Conservation (phyloP, 2,329 filamentous ascomycete species). For the Scopulariopsis brevicaulis region DNA sequence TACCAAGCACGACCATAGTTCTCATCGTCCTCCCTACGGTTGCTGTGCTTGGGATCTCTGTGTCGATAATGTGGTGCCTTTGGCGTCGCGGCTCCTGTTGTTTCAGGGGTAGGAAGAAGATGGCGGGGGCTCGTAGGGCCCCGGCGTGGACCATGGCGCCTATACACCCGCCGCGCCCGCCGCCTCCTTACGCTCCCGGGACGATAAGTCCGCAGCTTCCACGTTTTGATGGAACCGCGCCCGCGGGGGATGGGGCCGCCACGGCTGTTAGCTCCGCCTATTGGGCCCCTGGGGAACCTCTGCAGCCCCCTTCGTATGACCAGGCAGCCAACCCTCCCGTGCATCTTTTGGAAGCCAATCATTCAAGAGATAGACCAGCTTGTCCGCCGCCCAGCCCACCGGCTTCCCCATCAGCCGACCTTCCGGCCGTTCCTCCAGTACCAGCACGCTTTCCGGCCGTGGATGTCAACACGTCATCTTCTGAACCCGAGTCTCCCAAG, state of each 20-base stretch:
- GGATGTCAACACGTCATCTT: neutral
- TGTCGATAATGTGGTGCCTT: neutral
- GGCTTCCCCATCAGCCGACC: neutral
- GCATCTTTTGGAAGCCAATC: neutral
- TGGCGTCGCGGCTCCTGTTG: slow-evolving; percentile 1
- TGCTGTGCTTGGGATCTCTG: neutral
- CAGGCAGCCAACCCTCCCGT: no score
- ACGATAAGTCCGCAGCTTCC: no score
- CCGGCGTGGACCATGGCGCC: neutral
- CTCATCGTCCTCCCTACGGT: neutral
- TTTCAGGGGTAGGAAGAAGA: neutral
- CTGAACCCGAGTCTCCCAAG: neutral
- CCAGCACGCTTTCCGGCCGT: neutral
- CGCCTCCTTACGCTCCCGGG: no score
- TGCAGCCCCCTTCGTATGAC: neutral
- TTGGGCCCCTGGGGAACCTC: no score
- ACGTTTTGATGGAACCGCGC: no score
- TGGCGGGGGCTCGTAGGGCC: neutral
- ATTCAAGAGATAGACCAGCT: neutral
- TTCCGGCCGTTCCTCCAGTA: neutral
- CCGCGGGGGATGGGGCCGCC: no score
- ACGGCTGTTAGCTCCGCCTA: no score
- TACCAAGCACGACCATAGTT: neutral
- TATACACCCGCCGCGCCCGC: no score
- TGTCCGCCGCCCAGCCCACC: neutral